Evolutionary conservation across 208 protist genomes (phyloP).

Genomic region (Trichomonas tenax): DNA sequence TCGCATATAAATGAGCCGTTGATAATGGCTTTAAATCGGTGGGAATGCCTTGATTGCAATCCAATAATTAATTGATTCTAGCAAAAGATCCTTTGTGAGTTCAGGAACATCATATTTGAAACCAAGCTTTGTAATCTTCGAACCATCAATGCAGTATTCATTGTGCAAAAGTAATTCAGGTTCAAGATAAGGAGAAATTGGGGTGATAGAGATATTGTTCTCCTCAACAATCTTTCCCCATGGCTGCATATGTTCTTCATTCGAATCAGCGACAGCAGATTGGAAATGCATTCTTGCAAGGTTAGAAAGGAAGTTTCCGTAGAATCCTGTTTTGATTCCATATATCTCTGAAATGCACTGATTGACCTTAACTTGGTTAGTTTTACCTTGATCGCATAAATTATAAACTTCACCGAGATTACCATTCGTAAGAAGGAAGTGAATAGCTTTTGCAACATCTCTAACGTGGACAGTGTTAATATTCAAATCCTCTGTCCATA

Average conservation of each 20-base stretch:
- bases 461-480: conserved; percentile 20
- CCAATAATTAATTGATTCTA: neutral
- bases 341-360: neutral
- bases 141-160: neutral
- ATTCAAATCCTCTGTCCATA: neutral
- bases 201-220: neutral
- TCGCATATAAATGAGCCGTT: too few species aligned
- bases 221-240: neutral
- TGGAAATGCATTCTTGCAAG: neutral
- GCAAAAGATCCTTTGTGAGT: neutral
- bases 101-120: neutral
- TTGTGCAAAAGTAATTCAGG: neutral
- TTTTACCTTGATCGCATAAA: neutral
- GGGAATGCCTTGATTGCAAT: neutral
- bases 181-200: conserved; percentile 11
- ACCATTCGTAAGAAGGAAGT: neutral
- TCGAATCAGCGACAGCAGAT: neutral
- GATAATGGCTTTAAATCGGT: neutral
- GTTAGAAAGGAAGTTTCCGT: neutral
- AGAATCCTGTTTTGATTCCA: conserved; percentile 24
- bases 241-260: conserved; percentile 7
- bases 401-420: conserved; percentile 1
- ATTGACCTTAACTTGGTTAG: neutral
- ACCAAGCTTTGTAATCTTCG: neutral
- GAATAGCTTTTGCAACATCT: neutral